Base-by-base conservation (phyloP, 2,329 filamentous ascomycete species). In the Beauveria australis region DNA sequence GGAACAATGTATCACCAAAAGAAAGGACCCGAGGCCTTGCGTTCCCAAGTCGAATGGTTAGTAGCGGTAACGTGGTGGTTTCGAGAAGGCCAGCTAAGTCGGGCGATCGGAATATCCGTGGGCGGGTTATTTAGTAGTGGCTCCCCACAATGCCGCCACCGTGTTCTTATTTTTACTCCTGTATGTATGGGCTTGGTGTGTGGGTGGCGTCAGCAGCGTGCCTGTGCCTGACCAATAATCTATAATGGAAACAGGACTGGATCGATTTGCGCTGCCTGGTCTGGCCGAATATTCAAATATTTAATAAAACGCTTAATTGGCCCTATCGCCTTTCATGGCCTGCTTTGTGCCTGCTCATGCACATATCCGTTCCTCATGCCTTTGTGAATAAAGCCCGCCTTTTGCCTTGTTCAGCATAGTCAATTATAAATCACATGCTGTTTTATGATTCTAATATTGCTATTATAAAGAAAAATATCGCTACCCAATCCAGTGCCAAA, bases 81-180 rank as follows among this genome's bases (percentile, higher is more conserved):
- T 47, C 57, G 28, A 60, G 58, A 60, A 53, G 49, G 51, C 56
- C 47, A 59, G 58, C 49, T 33, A 46, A 22, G 52, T 52, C 51
- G 56, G 60, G 56, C 61, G 61, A 62, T 62, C 51, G 55, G 57
- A 57, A 60, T 60, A 62, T 62, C 61, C 61, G 61, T 56, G 55
- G 55, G 51, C 53, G 24, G 30, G 59, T 19, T 33, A 14, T 18
- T 48, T 37, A 37, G 33, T 37, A 37, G 33, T 37, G 33, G 33
- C 33, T 33, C 22, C 43, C 56, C 37, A 59, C 61, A 62, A 62
- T 62, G 61, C 61, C 61, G 61, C 61, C 61, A 62, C 61, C 52
- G 61, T 62, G 61, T 62, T 62, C 61, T 51, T 46, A 59, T 60
- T 37, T 37, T 37, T 37, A 14, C 33, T 37, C 33, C 1, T 37